Conservation (phyloP, 108 stramenopile genomes). For the Aurantiochytrium sp. region DNA sequence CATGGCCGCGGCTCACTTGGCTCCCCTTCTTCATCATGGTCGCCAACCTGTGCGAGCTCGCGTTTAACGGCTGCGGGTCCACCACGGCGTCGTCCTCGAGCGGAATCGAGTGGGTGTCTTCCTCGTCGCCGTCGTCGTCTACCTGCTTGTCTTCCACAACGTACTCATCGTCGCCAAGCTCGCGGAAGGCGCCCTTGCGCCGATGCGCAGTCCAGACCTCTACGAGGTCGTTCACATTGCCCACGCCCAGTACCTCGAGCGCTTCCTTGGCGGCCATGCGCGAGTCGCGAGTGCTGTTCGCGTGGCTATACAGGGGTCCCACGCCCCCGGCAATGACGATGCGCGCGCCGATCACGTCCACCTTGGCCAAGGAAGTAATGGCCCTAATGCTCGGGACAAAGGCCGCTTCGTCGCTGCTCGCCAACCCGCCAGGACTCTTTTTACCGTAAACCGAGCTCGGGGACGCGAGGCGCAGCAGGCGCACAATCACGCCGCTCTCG, state of each 20-base stretch:
- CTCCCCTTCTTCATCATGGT: too few relatives aligned
- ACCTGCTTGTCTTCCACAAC: not conserved
- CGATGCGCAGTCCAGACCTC: slow-evolving; percentile 14
- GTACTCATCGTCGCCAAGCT: not conserved
- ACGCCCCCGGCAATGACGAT: slow-evolving; percentile 19
- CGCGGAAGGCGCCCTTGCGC: not conserved
- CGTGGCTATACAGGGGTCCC: not conserved
- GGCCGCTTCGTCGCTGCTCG: slow-evolving; percentile 19
- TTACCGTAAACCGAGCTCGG: not conserved
- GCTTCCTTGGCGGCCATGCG: slow-evolving; percentile 12
- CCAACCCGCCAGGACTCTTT: not conserved
- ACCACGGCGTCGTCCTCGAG: not conserved
- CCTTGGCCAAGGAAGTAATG: not conserved
- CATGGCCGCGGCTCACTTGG: too few relatives aligned
- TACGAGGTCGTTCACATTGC: not conserved
- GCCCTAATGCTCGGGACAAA: not conserved
- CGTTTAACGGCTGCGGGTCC: not conserved
- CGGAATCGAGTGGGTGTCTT: not conserved
- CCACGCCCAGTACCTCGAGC: not conserved
- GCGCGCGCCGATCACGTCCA: slow-evolving; percentile 18
- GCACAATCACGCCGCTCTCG: not conserved
- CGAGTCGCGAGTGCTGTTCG: not conserved
- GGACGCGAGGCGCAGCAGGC: slow-evolving; percentile 6
- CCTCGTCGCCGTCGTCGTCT: not conserved
- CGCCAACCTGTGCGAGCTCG: not conserved